phyloP scores from a whole-genome alignment of 2,329 filamentous ascomycete genomes.

The Aspergillus pseudonomiae region DNA sequence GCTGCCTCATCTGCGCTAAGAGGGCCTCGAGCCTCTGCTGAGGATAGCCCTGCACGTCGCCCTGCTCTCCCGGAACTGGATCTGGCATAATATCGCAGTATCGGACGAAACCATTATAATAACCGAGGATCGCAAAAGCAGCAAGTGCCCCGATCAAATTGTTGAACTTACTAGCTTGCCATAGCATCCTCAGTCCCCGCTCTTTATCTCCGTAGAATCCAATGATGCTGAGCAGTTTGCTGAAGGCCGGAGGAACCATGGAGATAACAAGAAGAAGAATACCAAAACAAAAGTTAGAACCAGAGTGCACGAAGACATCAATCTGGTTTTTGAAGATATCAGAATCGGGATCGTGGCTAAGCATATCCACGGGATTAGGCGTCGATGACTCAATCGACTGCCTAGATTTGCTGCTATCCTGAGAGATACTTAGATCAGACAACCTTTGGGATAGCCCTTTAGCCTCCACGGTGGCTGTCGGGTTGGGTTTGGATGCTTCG shows the following conservation, averaged over 20 bases:
- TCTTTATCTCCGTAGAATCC: conserved; percentile 89
- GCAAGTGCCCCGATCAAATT: conserved; percentile 94
- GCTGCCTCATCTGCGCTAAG: conserved; percentile 71
- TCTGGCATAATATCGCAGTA: conserved; percentile 84
- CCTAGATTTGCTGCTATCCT: conserved; percentile 20
- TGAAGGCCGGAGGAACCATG: conserved; percentile 88
- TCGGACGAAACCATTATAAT: conserved; percentile 84
- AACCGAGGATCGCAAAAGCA: conserved; percentile 76
- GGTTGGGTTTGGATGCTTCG: conserved; percentile 19
- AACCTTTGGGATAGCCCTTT: conserved; percentile 26
- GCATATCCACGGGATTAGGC: conserved; percentile 29
- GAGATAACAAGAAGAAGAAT: conserved; percentile 84
- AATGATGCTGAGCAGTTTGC: conserved; percentile 81
- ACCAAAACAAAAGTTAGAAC: conserved; percentile 86
- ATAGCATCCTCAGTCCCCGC: conserved; percentile 80
- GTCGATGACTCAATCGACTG: conserved; percentile 27
- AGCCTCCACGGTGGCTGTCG: conserved; percentile 16
- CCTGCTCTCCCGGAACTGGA: conserved; percentile 44
- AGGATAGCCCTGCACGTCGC: conserved; percentile 72
- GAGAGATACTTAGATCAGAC: conserved; percentile 26
- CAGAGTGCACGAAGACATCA: conserved; percentile 87
- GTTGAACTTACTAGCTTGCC: conserved; percentile 81
- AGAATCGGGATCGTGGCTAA: conserved; percentile 59
- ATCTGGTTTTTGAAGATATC: conserved; percentile 72
- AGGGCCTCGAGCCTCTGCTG: conserved; percentile 67